Evolutionary conservation across 1,139 yeast species (phyloP), one percentile per base, ranked within the genome.

Genomic region (Torulaspora pretoriensis): DNA sequence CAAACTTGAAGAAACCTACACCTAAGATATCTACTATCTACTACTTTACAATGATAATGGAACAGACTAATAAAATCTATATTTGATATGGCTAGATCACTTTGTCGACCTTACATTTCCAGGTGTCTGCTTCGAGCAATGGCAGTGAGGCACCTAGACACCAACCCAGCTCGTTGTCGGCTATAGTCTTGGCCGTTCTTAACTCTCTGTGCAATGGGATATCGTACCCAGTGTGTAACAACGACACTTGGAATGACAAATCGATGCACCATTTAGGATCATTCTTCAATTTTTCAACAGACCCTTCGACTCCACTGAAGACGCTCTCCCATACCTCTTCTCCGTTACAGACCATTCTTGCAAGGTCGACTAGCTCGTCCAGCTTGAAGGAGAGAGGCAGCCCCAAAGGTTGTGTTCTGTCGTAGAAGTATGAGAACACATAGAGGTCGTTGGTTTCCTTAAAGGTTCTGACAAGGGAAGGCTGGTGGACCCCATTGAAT

Each of bases 71-170:
- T 19, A 19, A 19, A 4, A 19, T 19, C 22, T 19, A 5, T 19
- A 19, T 19, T 5, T 19, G 7, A 19, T 5, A 5, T 4, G 7
- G 22, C 7, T 32, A 52, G n/a, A 36, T 42, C n/a, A 55, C 47
- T 43, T 60, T 54, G 29, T 51, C 48, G 9, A 65, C 70, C 58
- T 72, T 78, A 70, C 96, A 89, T 45, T 71, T 75, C 96, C 96
- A 88, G 45, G 80, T 81, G 10, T 77, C 70, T 36, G 68, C 67
- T 52, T 86, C 92, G 55, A 92, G 73, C 55, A 92, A 72, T 3
- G 97, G 97, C 59, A 92, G 74, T 1, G 97, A 87, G 2, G 98
- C 98, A 55, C 99, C 99, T 51, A 92, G 74, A 70, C 98, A 92
- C 99, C 99, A 92, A 28, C 97, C 98, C 43, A 92, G 74, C 68